Evolutionary conservation across 306 rosid species (phyloP).

Genomic region (Citrullus mucosospermus): DNA sequence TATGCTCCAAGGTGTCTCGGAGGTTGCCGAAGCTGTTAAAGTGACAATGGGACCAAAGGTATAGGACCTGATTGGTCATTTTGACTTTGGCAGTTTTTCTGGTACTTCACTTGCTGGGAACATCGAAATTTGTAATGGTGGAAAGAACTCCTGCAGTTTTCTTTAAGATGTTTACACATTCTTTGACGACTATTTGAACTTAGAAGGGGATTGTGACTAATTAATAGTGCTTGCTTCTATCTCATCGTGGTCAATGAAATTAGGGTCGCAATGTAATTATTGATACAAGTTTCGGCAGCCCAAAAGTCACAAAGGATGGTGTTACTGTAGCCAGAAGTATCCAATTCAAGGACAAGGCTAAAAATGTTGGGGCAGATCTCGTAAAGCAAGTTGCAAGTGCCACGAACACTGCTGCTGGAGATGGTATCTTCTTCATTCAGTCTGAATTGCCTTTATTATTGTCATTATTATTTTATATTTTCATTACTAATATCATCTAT

Average conservation of each 20-base stretch:
- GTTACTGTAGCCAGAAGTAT: conserved; percentile 90
- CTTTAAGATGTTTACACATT: neutral
- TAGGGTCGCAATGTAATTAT: conserved; percentile 93
- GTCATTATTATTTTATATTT: too few relatives aligned
- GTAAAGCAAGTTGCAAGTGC: conserved; percentile 92
- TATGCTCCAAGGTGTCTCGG: conserved; percentile 73
- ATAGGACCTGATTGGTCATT: conserved; percentile 1
- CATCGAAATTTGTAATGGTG: neutral
- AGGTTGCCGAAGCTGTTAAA: conserved; percentile 94
- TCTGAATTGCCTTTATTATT: neutral
- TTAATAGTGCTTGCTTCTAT: neutral
- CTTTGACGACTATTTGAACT: neutral
- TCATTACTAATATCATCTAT: neutral
- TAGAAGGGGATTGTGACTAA: neutral
- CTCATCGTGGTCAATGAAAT: conserved; percentile 16
- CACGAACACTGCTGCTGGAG: conserved; percentile 85
- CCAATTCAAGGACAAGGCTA: conserved; percentile 49
- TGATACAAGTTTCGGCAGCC: conserved; percentile 40
- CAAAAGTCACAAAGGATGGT: conserved; percentile 83
- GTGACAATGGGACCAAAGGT: conserved; percentile 99
- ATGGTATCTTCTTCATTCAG: conserved; percentile 35
- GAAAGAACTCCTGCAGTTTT: neutral
- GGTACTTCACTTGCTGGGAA: neutral
- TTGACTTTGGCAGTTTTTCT: neutral
- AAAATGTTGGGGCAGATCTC: conserved; percentile 75